Base-by-base conservation (phyloP, 2,329 filamentous ascomycete genomes). In the Fusarium nisikadoi region DNA sequence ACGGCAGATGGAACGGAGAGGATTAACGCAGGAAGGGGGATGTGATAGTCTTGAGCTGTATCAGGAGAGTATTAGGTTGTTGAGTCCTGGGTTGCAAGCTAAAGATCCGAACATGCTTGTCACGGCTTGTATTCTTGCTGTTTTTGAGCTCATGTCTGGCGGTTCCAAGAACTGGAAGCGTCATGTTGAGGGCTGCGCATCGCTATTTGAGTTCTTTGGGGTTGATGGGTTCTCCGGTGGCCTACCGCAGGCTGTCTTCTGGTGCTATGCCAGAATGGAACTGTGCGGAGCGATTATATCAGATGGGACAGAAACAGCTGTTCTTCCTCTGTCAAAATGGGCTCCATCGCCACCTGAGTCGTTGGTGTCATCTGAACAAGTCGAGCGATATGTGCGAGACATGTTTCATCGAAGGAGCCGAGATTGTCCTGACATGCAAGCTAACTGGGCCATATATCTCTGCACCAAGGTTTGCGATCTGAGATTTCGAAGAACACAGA, bases 241-340 rank as follows among this genome's bases (percentile, higher is more conserved):
- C n/a, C 83, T 87, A 7, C 81, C 82, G 10, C 86, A 87, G 70
- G 87, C 86, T 1, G 80, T 89, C 0, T 89, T 89, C 68, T 89
- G 87, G 87, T 88, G 86, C 70, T 89, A 88, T 73, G 86, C 85
- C 1, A 81, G 87, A 46, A 89, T 89, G 86, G 87, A 89, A 73
- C 73, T 88, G 6, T 89, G 87, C 65, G 86, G 85, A 39, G 86
- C 84, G 0, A 83, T 89, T 6, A 87, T 89, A 33, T 86, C 86
- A 0, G 81, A 82, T 41, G 84, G 84, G 1, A 84, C 84, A 1
- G 82, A 86, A 46, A 84, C 81, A 23, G 85, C 85, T 0, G 82
- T 88, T 6, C 82, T 88, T 4, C 83, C 83, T 5, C 81, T 87
- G 6, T 80, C 83, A 31, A 84, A 83, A 66, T 89, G 87, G 87